These are phyloP conservation scores for Yamadazyma sp. DNA, from an alignment of 1,139 yeast species.

Conservation along the genomic window DNA sequence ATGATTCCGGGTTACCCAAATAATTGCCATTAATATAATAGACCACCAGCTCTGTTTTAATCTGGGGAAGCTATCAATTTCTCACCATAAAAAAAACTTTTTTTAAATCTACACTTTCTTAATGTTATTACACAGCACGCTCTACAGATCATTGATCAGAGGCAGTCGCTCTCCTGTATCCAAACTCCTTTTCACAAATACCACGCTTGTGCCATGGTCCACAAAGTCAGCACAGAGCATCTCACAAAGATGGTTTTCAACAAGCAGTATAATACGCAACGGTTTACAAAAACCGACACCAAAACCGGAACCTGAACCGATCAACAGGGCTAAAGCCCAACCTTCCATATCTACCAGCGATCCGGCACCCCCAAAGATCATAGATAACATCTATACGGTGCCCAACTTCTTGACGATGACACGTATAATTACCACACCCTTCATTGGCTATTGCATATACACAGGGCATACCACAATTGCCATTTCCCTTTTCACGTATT, in stretches of 20 bases:
- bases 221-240: neutral
- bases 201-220: neutral
- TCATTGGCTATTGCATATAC: constrained; percentile 75
- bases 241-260: neutral
- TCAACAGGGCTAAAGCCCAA: neutral
- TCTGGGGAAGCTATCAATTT: too few relatives aligned
- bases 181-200: neutral
- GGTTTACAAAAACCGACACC: neutral
- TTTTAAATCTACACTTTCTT: too few relatives aligned
- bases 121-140: neutral
- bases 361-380: constrained; percentile 8
- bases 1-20: constrained; percentile 40
- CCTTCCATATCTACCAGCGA: neutral
- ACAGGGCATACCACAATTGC: constrained; percentile 64
- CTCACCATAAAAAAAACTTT: neutral
- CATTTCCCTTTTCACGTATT: constrained; percentile 70
- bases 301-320: neutral
- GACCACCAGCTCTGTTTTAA: too few relatives aligned
- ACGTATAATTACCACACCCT: constrained; percentile 76
- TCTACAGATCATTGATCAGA: neutral
- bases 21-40: neutral
- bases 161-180: neutral
- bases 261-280: neutral
- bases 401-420: constrained; percentile 86
- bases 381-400: constrained; percentile 68